phyloP scores from a whole-genome alignment of 1,284 basidiomycete genomes.

The Rhodofomes roseus region DNA sequence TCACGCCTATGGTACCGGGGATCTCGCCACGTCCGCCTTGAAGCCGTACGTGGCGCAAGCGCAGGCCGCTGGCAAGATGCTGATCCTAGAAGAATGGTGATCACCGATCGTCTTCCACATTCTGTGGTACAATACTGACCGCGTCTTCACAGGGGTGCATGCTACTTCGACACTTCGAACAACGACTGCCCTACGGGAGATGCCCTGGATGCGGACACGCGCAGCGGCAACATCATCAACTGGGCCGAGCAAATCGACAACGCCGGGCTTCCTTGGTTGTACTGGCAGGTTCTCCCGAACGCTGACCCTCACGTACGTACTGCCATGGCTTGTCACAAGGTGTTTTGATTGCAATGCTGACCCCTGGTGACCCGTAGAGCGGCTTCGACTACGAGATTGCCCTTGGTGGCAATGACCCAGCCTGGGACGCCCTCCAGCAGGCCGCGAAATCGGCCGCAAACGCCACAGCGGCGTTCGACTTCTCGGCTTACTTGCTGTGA shows the following conservation, averaged over 20 bases:
- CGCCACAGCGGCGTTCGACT: not conserved
- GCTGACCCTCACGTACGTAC: slow-evolving; percentile 30
- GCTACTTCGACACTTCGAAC: slow-evolving; percentile 31
- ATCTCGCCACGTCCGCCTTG: slow-evolving; percentile 27
- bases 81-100: slow-evolving; percentile 36
- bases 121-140: not conserved
- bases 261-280: slow-evolving; percentile 35
- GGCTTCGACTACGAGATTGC: not conserved
- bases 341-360: too few species aligned
- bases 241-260: slow-evolving; percentile 32
- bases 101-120: not conserved
- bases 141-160: slow-evolving; percentile 25
- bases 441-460: not conserved
- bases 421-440: not conserved
- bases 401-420: not conserved
- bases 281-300: slow-evolving; percentile 37
- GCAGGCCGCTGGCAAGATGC: slow-evolving; percentile 28
- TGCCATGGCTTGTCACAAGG: too few species aligned
- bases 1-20: slow-evolving; percentile 37
- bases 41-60: slow-evolving; percentile 29
- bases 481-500: not conserved
- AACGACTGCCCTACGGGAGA: slow-evolving; percentile 27
- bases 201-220: slow-evolving; percentile 18
- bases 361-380: not conserved
- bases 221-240: slow-evolving; percentile 29